Percentiles rank a stretch among this genome's conserved stretches.
phyloP scores from a whole-genome alignment of 768 basidiomycete genomes.

The Tulasnella sp. region DNA sequence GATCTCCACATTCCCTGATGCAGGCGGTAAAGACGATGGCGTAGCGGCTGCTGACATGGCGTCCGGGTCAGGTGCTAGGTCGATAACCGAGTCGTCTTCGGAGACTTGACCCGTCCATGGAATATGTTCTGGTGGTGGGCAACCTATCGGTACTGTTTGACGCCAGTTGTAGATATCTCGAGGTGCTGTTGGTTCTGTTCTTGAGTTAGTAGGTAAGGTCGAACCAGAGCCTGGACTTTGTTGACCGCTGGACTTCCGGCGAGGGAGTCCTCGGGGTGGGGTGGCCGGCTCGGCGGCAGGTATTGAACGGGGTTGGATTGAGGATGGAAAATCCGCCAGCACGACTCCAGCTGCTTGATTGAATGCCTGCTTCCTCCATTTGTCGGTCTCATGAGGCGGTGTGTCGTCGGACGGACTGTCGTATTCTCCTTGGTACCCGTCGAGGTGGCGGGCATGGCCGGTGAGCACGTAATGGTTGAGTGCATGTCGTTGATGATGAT shows the following conservation, averaged over 20 bases:
- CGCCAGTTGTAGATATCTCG: constrained; percentile 6
- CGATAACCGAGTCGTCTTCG: not conserved
- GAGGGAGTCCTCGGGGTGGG: not conserved
- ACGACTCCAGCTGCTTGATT: not conserved
- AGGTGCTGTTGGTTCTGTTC: not conserved
- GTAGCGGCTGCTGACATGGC: not conserved
- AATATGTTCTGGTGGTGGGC: constrained; percentile 1
- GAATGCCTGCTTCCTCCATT: constrained; percentile 1
- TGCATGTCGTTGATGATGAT: not conserved
- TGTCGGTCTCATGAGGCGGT: constrained; percentile 8
- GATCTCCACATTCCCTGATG: constrained; percentile 1
- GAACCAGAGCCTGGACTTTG: not conserved
- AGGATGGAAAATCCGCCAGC: not conserved
- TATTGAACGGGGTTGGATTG: not conserved
- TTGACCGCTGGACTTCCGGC: not conserved
- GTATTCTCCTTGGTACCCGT: not conserved
- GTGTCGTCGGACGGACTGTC: constrained; percentile 12
- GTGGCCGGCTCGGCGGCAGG: not conserved
- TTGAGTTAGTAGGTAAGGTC: not conserved
- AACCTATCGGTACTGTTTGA: not conserved
- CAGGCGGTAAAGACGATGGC: not conserved
- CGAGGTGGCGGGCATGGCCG: constrained; percentile 11
- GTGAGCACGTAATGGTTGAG: constrained; percentile 19
- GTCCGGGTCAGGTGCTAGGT: constrained; percentile 9
- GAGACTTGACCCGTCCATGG: constrained; percentile 4